These are phyloP conservation scores for Lepidium sativum DNA, from an alignment of 345 rosid genomes.

Conservation along the genomic window DNA sequence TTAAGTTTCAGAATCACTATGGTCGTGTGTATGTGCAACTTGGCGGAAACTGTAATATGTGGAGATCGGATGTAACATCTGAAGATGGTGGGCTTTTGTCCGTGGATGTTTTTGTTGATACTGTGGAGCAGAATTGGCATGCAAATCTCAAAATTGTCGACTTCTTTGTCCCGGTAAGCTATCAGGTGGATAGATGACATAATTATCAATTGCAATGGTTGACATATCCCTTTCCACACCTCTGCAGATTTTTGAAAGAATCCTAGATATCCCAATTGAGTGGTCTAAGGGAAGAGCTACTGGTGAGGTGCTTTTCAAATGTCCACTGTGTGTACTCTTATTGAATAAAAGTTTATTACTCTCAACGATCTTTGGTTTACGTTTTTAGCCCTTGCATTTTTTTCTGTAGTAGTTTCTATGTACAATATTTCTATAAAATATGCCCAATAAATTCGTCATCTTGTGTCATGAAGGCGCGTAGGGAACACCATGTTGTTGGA, in stretches of 20 bases:
- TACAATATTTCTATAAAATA: background rate
- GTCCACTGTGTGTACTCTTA: constrained; percentile 11
- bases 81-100: constrained; percentile 95
- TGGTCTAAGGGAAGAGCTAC: constrained; percentile 97
- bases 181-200: background rate
- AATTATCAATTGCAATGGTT: constrained; percentile 6
- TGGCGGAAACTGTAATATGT: constrained; percentile 80
- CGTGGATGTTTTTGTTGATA: constrained; percentile 80
- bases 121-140: constrained; percentile 83
- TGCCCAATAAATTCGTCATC: background rate
- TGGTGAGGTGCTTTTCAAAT: constrained; percentile 98
- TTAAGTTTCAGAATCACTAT: constrained; percentile 87
- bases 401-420: background rate
- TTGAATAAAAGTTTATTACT: background rate
- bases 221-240: constrained; percentile 11
- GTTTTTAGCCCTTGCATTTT: background rate
- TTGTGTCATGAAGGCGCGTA: background rate
- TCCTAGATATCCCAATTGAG: constrained; percentile 76
- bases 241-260: constrained; percentile 82
- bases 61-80: constrained; percentile 68
- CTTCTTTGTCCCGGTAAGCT: constrained; percentile 87
- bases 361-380: background rate
- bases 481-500: constrained; percentile 1
- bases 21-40: constrained; percentile 68
- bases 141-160: constrained; percentile 75